Percentiles rank a stretch among this genome's conserved stretches.
Conservation (phyloP, 176 grass and related monocot genomes). For the Secale cereale region DNA sequence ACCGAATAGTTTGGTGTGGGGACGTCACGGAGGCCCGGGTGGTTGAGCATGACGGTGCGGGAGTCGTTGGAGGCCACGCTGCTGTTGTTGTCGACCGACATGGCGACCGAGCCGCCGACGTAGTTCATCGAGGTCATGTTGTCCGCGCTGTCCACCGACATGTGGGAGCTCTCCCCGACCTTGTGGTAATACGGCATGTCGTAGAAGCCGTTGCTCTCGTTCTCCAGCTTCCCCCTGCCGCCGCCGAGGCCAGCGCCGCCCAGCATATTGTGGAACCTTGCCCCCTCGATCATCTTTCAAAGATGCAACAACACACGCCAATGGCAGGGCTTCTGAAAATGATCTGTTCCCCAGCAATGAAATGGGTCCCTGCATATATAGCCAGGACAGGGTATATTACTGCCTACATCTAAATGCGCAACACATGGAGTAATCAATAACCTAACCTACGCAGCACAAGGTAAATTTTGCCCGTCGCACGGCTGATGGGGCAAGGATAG, state of each 20-base stretch:
- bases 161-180: slow-evolving; percentile 61
- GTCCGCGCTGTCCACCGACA: slow-evolving; percentile 56
- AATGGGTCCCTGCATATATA: slow-evolving; percentile 1
- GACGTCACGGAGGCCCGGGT: slow-evolving; percentile 50
- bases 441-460: too few relatives aligned
- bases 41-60: slow-evolving; percentile 58
- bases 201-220: slow-evolving; percentile 39
- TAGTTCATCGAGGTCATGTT: slow-evolving; percentile 34
- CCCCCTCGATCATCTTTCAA: slow-evolving; percentile 49
- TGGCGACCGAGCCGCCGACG: slow-evolving; percentile 46
- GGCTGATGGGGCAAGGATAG: too few relatives aligned
- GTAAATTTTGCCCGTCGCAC: too few relatives aligned
- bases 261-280: slow-evolving; percentile 46
- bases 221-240: slow-evolving; percentile 27
- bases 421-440: too few relatives aligned
- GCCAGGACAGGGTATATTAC: not conserved
- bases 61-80: slow-evolving; percentile 71
- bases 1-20: slow-evolving; percentile 39
- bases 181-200: slow-evolving; percentile 52
- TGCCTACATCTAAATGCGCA: too few relatives aligned
- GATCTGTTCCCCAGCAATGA: not conserved
- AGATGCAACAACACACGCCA: not conserved
- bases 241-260: slow-evolving; percentile 24
- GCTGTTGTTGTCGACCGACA: slow-evolving; percentile 58
- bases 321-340: not conserved